Percentiles rank a stretch among this genome's conserved stretches.
Evolutionary conservation across 306 rosid species (phyloP).

Genomic region (Fragaria vesca): DNA sequence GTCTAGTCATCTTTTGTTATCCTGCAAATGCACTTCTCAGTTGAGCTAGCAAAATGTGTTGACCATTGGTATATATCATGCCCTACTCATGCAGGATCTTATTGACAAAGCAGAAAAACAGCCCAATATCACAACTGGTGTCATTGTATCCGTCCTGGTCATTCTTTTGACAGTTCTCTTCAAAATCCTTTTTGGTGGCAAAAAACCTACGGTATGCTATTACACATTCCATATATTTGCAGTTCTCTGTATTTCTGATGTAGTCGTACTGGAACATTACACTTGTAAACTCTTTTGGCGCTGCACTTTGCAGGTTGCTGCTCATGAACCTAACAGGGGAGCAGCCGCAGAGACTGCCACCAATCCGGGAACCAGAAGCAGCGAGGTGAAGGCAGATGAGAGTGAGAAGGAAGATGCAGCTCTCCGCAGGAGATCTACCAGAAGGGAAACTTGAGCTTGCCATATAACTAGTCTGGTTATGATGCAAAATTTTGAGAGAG

Average conservation of each 20-base stretch:
- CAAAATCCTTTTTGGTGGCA: constrained; percentile 68
- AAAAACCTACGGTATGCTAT: constrained; percentile 30
- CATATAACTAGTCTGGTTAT: not conserved
- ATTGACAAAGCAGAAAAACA: constrained; percentile 74
- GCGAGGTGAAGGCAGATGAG: constrained; percentile 38
- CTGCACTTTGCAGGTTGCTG: constrained; percentile 26
- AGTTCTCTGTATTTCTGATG: not conserved
- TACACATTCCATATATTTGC: constrained; percentile 2
- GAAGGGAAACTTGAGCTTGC: constrained; percentile 50
- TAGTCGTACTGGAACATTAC: not conserved
- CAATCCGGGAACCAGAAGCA: constrained; percentile 26
- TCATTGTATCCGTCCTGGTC: constrained; percentile 51
- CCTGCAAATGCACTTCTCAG: not conserved
- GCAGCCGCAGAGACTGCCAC: constrained; percentile 37
- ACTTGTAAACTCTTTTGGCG: not conserved
- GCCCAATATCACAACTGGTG: constrained; percentile 71
- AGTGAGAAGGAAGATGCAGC: constrained; percentile 53
- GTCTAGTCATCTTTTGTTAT: not conserved
- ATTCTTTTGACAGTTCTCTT: constrained; percentile 51
- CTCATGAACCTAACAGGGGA: constrained; percentile 32
- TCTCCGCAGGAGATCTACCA: constrained; percentile 56
- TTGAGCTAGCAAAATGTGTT: not conserved
- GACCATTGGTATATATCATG: constrained; percentile 12
- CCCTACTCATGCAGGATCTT: constrained; percentile 50
- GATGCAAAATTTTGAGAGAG: constrained; percentile 3